Conservation (phyloP, 176 grass and related monocot species). For the Alopecurus myosuroides region DNA sequence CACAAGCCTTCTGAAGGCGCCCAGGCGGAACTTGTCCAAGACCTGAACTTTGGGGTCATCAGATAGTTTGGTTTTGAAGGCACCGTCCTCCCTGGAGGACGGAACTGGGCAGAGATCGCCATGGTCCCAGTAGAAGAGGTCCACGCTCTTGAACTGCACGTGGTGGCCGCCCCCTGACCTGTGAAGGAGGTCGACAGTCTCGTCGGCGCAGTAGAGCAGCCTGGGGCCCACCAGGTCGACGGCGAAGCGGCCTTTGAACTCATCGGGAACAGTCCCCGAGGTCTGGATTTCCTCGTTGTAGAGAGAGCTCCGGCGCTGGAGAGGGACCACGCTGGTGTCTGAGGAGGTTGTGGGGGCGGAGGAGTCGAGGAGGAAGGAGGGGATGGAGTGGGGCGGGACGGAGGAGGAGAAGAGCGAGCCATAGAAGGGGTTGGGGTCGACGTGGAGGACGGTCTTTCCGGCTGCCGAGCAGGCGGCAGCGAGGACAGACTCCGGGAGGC, state of each 20-base stretch:
- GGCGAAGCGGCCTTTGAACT: slow-evolving; percentile 31
- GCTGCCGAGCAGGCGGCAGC: slow-evolving; percentile 61
- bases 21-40: background rate
- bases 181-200: slow-evolving; percentile 64
- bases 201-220: slow-evolving; percentile 78
- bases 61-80: slow-evolving; percentile 34
- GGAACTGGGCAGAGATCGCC: slow-evolving; percentile 63
- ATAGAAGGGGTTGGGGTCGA: slow-evolving; percentile 77
- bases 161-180: slow-evolving; percentile 62
- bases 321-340: slow-evolving; percentile 22
- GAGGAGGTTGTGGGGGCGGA: background rate
- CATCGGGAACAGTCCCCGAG: slow-evolving; percentile 40
- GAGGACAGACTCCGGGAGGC: slow-evolving; percentile 70
- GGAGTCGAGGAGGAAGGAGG: slow-evolving; percentile 23
- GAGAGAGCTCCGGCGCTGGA: slow-evolving; percentile 18
- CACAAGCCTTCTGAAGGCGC: slow-evolving; percentile 23
- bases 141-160: slow-evolving; percentile 87
- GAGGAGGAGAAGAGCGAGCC: slow-evolving; percentile 78
- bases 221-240: slow-evolving; percentile 68
- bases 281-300: slow-evolving; percentile 45
- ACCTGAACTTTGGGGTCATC: background rate
- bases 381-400: slow-evolving; percentile 33
- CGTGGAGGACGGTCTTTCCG: slow-evolving; percentile 79
- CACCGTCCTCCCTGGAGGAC: slow-evolving; percentile 56
- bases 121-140: slow-evolving; percentile 69